These are phyloP conservation scores for Pilatotrama ljubarskyi DNA, from an alignment of 768 basidiomycete species.

Conservation along the genomic window DNA sequence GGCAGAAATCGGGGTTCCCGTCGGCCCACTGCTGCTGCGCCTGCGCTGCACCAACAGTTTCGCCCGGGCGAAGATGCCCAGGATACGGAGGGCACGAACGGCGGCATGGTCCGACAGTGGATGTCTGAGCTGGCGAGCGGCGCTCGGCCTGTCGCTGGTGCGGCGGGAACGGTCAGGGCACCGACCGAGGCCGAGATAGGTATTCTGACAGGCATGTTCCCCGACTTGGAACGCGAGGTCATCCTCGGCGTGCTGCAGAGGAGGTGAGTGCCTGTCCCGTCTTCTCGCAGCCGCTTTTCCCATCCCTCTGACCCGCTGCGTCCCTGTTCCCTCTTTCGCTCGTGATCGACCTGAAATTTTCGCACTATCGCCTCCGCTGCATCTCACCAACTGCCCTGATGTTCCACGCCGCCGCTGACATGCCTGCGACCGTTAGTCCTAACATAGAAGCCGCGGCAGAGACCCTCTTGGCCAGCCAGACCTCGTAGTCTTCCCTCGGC, in stretches of 20 bases:
- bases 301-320: neutral
- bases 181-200: slow-evolving; percentile 77
- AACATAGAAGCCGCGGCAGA: slow-evolving; percentile 85
- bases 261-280: slow-evolving; percentile 51
- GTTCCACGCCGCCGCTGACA: slow-evolving; percentile 2
- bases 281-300: neutral
- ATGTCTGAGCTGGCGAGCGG: slow-evolving; percentile 53
- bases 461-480: slow-evolving; percentile 60
- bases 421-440: slow-evolving; percentile 43
- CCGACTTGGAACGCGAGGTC: slow-evolving; percentile 69
- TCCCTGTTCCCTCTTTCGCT: neutral
- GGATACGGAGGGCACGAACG: slow-evolving; percentile 4
- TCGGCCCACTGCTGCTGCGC: slow-evolving; percentile 11
- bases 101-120: slow-evolving; percentile 68
- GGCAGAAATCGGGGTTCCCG: neutral
- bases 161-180: slow-evolving; percentile 49
- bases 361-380: neutral
- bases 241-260: slow-evolving; percentile 78
- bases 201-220: slow-evolving; percentile 81
- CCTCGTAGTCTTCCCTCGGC: slow-evolving; percentile 23
- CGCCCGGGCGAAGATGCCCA: neutral
- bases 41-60: slow-evolving; percentile 9
- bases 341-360: slow-evolving; percentile 2
- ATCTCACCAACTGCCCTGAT: slow-evolving; percentile 18
- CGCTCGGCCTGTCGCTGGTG: slow-evolving; percentile 15